phyloP scores from a whole-genome alignment of 805 yeast genomes.

The Myxozyma nipponensis region DNA sequence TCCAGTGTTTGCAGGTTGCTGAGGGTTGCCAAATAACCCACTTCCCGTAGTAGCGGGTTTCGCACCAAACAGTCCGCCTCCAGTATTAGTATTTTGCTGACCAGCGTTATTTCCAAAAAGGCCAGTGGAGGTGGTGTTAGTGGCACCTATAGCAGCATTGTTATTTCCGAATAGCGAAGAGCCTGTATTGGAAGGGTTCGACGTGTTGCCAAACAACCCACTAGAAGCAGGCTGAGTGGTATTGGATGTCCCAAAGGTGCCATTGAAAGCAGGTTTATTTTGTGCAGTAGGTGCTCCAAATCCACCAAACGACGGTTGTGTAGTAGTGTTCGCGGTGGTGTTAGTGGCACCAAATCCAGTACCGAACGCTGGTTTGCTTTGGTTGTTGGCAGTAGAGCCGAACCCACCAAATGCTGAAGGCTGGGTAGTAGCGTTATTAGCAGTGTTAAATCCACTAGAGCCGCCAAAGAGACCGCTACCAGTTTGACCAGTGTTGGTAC shows the following conservation, averaged over 20 bases:
- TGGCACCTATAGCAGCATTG: constrained; percentile 5
- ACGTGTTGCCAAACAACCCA: constrained; percentile 32
- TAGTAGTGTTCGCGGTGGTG: constrained; percentile 24
- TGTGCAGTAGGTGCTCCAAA: constrained; percentile 25
- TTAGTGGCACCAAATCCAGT: constrained; percentile 31
- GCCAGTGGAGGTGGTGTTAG: not conserved
- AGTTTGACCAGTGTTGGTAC: constrained; percentile 1
- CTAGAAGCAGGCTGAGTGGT: constrained; percentile 28
- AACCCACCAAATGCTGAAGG: constrained; percentile 31
- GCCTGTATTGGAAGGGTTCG: constrained; percentile 27
- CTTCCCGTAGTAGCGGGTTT: constrained; percentile 9
- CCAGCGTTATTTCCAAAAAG: constrained; percentile 13
- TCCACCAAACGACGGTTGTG: constrained; percentile 21
- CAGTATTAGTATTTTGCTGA: constrained; percentile 8
- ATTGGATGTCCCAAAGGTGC: constrained; percentile 36
- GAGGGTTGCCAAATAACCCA: constrained; percentile 31
- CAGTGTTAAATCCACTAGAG: constrained; percentile 39
- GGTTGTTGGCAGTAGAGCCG: constrained; percentile 23
- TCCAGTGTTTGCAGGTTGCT: constrained; percentile 14
- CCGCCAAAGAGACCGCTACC: not conserved
- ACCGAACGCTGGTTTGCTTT: constrained; percentile 28
- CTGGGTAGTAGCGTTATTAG: constrained; percentile 28
- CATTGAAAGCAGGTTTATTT: constrained; percentile 23
- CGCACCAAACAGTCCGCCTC: constrained; percentile 43
- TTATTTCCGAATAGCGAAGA: constrained; percentile 28